These are phyloP conservation scores for Wallacemonas rigidus DNA, from an alignment of 208 protist genomes.

Conservation along the genomic window DNA sequence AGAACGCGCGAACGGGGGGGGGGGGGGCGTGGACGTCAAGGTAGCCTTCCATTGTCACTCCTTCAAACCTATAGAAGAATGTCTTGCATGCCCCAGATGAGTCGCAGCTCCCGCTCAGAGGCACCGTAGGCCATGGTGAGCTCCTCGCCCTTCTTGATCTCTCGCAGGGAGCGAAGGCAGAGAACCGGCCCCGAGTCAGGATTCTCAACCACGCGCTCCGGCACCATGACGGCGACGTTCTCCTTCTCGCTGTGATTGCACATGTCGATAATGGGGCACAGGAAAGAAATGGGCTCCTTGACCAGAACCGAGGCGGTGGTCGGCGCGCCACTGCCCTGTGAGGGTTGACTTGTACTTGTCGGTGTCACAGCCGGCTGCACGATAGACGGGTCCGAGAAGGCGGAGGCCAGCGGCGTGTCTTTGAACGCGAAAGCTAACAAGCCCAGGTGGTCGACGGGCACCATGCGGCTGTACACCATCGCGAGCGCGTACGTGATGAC, in stretches of 20 bases:
- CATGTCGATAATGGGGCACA: constrained; percentile 87
- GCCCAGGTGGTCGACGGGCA: constrained; percentile 70
- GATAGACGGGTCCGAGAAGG: constrained; percentile 37
- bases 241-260: constrained; percentile 80
- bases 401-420: constrained; percentile 50
- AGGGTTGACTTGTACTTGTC: too few relatives aligned
- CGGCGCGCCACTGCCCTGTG: background rate
- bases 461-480: constrained; percentile 88
- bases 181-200: constrained; percentile 58
- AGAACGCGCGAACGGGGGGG: too few relatives aligned
- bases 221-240: constrained; percentile 88
- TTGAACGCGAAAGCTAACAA: constrained; percentile 57
- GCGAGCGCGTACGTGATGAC: constrained; percentile 61
- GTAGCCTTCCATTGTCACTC: too few relatives aligned
- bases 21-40: too few relatives aligned
- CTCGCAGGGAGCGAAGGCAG: constrained; percentile 66
- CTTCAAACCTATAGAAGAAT: constrained; percentile 33
- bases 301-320: constrained; percentile 29
- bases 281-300: constrained; percentile 69
- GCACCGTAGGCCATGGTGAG: constrained; percentile 81
- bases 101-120: constrained; percentile 50
- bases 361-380: constrained; percentile 19
- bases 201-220: constrained; percentile 20
- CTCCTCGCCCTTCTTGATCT: constrained; percentile 76
- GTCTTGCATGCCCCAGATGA: constrained; percentile 82